Base-by-base conservation (phyloP, 2,329 filamentous ascomycete genomes). In the Arthrobotrys musiformis region DNA sequence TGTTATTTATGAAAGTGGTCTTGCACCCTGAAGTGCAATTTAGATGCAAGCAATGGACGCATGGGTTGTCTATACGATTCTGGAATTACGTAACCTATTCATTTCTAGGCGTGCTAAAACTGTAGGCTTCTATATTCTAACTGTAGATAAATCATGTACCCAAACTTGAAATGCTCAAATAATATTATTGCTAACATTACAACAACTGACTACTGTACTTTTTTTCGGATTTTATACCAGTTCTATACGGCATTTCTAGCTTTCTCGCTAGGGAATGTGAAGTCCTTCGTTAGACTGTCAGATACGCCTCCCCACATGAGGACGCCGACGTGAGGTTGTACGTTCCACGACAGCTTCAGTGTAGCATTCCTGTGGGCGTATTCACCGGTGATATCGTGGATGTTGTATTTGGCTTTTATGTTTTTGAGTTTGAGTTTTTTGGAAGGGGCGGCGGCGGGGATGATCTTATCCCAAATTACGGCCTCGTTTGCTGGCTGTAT, bases 391-490 rank as follows among this genome's bases (percentile, higher is more conserved):
- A 94, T 92, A 83, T 97, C 93, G 3, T 94, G 97, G 84, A 99
- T 95, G 83, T 97, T 93, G 86, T 99, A 99, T 85, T 99, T 99
- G 1, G 94, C 92, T 82, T 91, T 91, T 83, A 97, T 93, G 84
- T 94, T 94, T 82, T 90, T 89, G 79, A 98, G 87, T 70, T 89
- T 88, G 42, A 91, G 85, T 85, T 90, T 91, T 85, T 88, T 89
- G 83, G 89, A 86, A 17, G 88, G 85, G 0, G 86, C 84, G 9
- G 89, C 88, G 4, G 88, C 87, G 58, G 90, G 84, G 85, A 99
- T 94, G 85, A 99, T 98, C 79, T 87, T 88, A 85, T 99, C 94
- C 95, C 94, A 98, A 85, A 99, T 94, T 79, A 97, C 91, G 81
- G 92, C 92, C 84, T 93, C 88, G 84, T 91, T 91, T 79, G 85